Evolutionary conservation across 139 green algal species (phyloP), one percentile per base, ranked within the genome.

Genomic region (Axilococcus clingmanii): DNA sequence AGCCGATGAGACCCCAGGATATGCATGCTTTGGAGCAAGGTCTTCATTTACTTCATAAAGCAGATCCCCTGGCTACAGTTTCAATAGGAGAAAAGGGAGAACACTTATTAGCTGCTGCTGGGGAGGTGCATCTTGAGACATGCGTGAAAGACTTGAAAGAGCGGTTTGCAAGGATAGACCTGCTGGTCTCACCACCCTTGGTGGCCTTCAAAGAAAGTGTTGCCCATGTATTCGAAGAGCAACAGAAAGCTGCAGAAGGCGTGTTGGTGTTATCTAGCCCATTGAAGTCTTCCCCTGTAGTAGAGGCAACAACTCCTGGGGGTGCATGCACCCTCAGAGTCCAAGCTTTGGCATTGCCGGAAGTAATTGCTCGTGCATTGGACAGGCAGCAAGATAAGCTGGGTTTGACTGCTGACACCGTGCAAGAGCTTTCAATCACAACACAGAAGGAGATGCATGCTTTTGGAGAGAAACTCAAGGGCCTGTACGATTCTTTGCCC

Each of bases 101-200:
- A 72, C 77, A 90, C 53, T 78, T 98, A 49, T 44, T 98, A 24
- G 80, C 75, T 23, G 23, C 38, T 42, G 35, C 87, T 50, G 92
- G 92, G 1, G 92, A 99, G 68, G 89, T 97, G 47, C 92, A 99
- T 73, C 63, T 99, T 49, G 85, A 95, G 75, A 94, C 83, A 5
- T 92, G 85, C 55, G 63, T 99, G 40, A 90, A 93, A 61, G 91
- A 99, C 67, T 69, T 99, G 41, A 54, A 57, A 59, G 85, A 95
- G 65, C 59, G 87, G 8, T 99, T 97, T 71, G 91, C 91, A 1
- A 48, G 71, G 5, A 62, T 93, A 2, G 59, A 94, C 59, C 59
- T 98, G 23, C 52, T 80, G 30, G 91, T 97, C 36, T 97, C 89
- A 7, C 69, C 81, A 1, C 92, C 92, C 0, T 76, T 99, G 37